A percentile compares a stretch with the other conserved stretches of the same genome.
phyloP scores from a whole-genome alignment of 2,329 filamentous ascomycete species.

The Aspergillus pseudoviridinutans region DNA sequence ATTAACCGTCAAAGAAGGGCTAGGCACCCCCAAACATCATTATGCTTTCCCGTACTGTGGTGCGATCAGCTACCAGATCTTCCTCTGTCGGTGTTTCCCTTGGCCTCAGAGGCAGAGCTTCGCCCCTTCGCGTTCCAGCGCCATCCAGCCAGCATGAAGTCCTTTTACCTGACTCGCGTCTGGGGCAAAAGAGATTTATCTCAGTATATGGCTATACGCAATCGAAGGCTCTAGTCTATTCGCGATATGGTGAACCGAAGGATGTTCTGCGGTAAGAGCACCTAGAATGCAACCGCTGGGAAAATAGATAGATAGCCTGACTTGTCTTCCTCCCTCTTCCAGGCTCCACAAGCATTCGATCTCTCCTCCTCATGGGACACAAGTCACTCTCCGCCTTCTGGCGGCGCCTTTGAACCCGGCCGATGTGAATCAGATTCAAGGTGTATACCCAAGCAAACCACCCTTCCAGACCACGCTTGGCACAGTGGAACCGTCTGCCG shows the following conservation, averaged over 20 bases:
- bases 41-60: constrained; percentile 27
- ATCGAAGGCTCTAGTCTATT: constrained; percentile 47
- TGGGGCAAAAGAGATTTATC: constrained; percentile 33
- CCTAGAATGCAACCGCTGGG: background rate
- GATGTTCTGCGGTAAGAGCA: constrained; percentile 42
- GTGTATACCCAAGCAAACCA: constrained; percentile 86
- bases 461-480: constrained; percentile 71
- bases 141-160: background rate
- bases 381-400: constrained; percentile 79
- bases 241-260: constrained; percentile 46
- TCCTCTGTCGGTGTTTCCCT: constrained; percentile 10
- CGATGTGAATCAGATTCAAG: constrained; percentile 97
- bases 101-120: constrained; percentile 11
- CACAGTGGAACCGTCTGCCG: constrained; percentile 68
- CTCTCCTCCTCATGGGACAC: constrained; percentile 52
- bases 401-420: constrained; percentile 93
- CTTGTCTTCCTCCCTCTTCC: background rate
- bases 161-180: constrained; percentile 9
- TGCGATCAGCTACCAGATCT: constrained; percentile 18
- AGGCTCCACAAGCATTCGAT: constrained; percentile 48
- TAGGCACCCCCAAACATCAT: background rate
- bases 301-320: background rate
- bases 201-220: constrained; percentile 49
- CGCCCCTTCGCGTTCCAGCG: constrained; percentile 6
- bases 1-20: background rate